phyloP scores from a whole-genome alignment of 2,329 filamentous ascomycete species.

The Pestalotiopsis sp. region DNA sequence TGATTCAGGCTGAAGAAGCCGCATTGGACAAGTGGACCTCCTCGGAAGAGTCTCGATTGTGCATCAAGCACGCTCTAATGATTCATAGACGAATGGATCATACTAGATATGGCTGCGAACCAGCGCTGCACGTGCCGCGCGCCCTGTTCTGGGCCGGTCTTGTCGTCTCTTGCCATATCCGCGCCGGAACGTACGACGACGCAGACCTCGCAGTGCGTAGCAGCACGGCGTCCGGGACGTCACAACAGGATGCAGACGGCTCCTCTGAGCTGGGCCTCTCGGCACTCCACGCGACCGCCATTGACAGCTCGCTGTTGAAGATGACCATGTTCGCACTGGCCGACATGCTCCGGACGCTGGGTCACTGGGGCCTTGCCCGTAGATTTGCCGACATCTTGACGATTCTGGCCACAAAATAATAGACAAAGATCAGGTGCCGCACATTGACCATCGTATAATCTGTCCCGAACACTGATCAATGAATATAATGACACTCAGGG shows the following conservation, averaged over 20 bases:
- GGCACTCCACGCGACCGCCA: not conserved
- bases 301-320: not conserved
- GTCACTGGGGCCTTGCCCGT: not conserved
- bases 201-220: not conserved
- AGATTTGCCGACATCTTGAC: slow-evolving; percentile 1
- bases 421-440: not conserved
- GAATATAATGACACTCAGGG: no score
- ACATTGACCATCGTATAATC: not conserved
- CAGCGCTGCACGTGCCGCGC: not conserved
- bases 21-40: not conserved
- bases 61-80: not conserved
- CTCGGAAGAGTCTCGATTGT: not conserved
- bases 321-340: not conserved
- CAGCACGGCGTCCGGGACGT: not conserved
- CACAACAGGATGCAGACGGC: not conserved
- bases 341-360: not conserved
- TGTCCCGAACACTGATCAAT: not conserved
- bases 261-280: not conserved
- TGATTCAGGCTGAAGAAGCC: not conserved
- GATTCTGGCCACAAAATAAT: not conserved
- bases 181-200: not conserved
- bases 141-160: not conserved
- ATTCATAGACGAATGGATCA: not conserved
- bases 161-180: not conserved
- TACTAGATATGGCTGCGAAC: not conserved